Percentiles rank a stretch among this genome's conserved stretches.
Conservation (phyloP, 371 early-diverging fungal species). For the Ordospora colligata region DNA sequence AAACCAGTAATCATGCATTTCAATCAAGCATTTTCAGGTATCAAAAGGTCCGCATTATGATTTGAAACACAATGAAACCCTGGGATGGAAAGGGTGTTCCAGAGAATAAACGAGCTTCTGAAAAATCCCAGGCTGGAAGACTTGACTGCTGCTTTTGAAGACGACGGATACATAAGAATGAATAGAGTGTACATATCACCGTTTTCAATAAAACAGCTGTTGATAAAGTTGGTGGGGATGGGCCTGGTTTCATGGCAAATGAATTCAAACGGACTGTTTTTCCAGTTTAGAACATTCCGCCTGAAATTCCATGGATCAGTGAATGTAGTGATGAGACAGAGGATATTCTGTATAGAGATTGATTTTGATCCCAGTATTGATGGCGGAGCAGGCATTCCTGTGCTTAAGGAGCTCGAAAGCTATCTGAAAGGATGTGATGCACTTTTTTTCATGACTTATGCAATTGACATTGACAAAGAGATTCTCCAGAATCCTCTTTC, state of each 20-base stretch:
- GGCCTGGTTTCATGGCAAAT: conserved; percentile 39
- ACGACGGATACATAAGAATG: conserved; percentile 41
- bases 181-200: conserved; percentile 53
- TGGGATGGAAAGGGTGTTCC: conserved; percentile 20
- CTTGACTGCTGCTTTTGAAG: conserved; percentile 33
- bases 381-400: neutral
- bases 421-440: conserved; percentile 53
- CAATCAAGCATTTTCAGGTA: too few species aligned
- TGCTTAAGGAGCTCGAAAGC: conserved; percentile 43
- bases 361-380: conserved; percentile 49
- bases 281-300: conserved; percentile 23
- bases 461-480: conserved; percentile 37
- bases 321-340: neutral
- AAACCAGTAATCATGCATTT: too few species aligned
- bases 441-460: conserved; percentile 51
- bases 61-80: neutral
- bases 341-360: conserved; percentile 47
- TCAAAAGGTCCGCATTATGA: too few species aligned
- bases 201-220: conserved; percentile 32
- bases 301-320: conserved; percentile 33
- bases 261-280: conserved; percentile 18
- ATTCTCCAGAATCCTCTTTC: conserved; percentile 42
- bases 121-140: conserved; percentile 24
- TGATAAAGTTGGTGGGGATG: conserved; percentile 2
- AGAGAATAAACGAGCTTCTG: conserved; percentile 18